phyloP scores from a whole-genome alignment of 2,329 filamentous ascomycete species.

The Thelonectria discophora region DNA sequence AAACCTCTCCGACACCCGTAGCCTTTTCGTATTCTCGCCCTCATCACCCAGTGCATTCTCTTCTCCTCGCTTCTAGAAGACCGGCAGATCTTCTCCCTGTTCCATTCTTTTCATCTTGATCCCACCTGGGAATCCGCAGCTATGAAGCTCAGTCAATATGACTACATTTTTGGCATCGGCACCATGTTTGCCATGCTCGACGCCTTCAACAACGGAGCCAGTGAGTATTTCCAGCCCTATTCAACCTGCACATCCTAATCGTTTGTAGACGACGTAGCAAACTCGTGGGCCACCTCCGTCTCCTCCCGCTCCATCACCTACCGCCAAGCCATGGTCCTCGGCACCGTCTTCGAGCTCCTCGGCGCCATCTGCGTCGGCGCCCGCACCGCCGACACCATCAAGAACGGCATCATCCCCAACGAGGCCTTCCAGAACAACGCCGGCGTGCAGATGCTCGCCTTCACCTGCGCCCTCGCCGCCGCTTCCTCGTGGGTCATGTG shows the following conservation, averaged over 20 bases:
- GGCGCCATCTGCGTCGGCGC: conserved; percentile 74
- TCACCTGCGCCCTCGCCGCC: conserved; percentile 70
- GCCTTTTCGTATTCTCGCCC: conserved; percentile 15
- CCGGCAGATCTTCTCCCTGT: not conserved
- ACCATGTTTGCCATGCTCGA: conserved; percentile 79
- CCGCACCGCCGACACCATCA: conserved; percentile 79
- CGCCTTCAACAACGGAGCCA: conserved; percentile 82
- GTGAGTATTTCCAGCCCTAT: conserved; percentile 67
- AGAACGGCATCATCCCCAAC: conserved; percentile 77
- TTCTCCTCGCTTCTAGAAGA: conserved; percentile 1
- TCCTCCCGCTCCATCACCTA: conserved; percentile 79
- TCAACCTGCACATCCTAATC: conserved; percentile 5
- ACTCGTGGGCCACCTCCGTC: conserved; percentile 82
- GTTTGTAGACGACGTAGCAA: conserved; percentile 78
- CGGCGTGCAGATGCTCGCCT: conserved; percentile 74
- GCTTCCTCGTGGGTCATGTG: conserved; percentile 81
- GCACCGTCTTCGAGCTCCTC: conserved; percentile 72
- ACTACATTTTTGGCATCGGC: conserved; percentile 78
- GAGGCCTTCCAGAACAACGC: conserved; percentile 67
- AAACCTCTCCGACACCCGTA: conserved; percentile 18
- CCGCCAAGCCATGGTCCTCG: conserved; percentile 72
- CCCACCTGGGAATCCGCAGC: not conserved
- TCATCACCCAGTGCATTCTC: not conserved
- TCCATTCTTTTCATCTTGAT: not conserved
- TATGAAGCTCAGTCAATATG: conserved; percentile 25